Percentiles rank a stretch among this genome's conserved stretches.
Conservation (phyloP, 345 rosid species). For the Pseudoturritis turrita region DNA sequence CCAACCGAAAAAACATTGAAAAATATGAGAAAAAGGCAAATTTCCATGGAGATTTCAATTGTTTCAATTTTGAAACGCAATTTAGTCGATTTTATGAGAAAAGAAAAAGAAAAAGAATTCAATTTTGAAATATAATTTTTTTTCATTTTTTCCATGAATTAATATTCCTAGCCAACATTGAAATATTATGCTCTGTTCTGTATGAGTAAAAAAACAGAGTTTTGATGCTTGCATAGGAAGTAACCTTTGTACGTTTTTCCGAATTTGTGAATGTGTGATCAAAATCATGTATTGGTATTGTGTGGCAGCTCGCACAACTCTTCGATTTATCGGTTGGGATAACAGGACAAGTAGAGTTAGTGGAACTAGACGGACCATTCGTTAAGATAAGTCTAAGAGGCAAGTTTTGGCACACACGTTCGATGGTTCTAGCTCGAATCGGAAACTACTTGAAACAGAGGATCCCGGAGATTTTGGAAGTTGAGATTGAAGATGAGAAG, state of each 20-base stretch:
- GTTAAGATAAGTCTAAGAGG: conserved; percentile 83
- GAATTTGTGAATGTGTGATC: background rate
- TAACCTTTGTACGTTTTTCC: background rate
- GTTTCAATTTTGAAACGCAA: no score
- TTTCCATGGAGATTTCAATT: no score
- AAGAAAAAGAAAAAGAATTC: no score
- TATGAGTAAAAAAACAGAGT: background rate
- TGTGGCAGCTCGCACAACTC: conserved; percentile 65
- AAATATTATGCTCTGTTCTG: background rate
- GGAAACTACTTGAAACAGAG: conserved; percentile 90
- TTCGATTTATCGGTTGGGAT: conserved; percentile 76
- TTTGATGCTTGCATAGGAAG: background rate
- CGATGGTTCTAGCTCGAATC: conserved; percentile 70
- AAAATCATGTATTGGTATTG: background rate
- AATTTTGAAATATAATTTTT: no score
- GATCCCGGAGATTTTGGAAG: conserved; percentile 95
- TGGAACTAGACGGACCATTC: conserved; percentile 88
- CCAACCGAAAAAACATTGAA: no score
- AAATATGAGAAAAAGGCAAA: no score
- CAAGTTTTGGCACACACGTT: conserved; percentile 86
- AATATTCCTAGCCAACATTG: no score
- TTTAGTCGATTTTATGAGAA: no score
- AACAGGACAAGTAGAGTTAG: conserved; percentile 77
- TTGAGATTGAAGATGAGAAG: conserved; percentile 82
- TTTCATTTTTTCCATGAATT: no score